Conservation (phyloP, 176 grass and related monocot species). For the Paspalum vaginatum region DNA sequence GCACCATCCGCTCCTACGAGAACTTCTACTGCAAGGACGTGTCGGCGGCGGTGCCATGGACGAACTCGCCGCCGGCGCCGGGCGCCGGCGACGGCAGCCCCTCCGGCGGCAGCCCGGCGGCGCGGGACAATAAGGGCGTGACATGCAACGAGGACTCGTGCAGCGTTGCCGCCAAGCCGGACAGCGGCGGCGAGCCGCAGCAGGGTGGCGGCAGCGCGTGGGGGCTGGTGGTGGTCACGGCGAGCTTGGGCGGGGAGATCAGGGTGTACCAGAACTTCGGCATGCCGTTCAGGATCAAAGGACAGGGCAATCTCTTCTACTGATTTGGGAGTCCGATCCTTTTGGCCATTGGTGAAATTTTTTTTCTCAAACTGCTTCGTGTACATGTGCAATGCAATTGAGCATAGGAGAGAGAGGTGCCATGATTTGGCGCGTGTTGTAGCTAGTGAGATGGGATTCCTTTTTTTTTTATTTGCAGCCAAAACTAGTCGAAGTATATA, state of each 20-base stretch:
- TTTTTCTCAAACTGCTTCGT: not conserved
- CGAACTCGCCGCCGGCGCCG: slow-evolving; percentile 21
- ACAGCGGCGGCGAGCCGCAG: not conserved
- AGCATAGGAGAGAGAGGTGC: not conserved
- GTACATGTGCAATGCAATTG: not conserved
- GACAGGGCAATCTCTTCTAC: slow-evolving; percentile 48
- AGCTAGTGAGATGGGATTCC: not conserved
- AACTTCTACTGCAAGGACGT: slow-evolving; percentile 97
- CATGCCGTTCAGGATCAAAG: slow-evolving; percentile 68
- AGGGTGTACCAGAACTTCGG: slow-evolving; percentile 93
- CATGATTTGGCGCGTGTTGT: not conserved
- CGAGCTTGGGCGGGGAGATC: slow-evolving; percentile 72
- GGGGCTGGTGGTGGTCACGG: slow-evolving; percentile 87
- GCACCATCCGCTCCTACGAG: slow-evolving; percentile 83
- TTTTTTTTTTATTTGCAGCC: not conserved
- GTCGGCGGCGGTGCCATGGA: slow-evolving; percentile 73
- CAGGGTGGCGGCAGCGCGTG: slow-evolving; percentile 51
- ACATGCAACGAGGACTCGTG: slow-evolving; percentile 53
- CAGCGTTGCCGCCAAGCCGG: slow-evolving; percentile 37
- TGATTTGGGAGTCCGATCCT: not conserved
- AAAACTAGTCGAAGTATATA: not conserved
- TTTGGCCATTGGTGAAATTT: not conserved
- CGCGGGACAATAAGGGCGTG: not conserved
- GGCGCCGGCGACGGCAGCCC: not conserved
- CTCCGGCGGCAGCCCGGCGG: not conserved